A percentile compares a stretch with the other conserved stretches of the same genome.
phyloP scores from a whole-genome alignment of 108 stramenopile species.

The Parietichytrium sp. region DNA sequence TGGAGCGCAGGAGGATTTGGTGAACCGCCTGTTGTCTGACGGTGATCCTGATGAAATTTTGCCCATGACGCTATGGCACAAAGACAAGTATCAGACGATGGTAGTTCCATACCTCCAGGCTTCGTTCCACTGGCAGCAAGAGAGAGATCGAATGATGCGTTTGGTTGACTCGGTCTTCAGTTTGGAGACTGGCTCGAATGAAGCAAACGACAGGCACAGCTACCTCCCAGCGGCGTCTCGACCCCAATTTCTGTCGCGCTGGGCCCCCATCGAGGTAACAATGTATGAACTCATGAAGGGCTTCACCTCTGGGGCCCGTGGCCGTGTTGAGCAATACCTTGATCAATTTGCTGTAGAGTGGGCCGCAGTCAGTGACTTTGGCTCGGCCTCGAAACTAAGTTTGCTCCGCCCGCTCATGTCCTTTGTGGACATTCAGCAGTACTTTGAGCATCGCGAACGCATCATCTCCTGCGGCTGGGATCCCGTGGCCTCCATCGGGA shows the following conservation, averaged over 20 bases:
- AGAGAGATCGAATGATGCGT: background rate
- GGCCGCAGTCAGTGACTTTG: background rate
- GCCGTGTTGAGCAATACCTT: background rate
- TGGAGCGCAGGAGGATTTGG: background rate
- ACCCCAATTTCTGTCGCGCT: background rate
- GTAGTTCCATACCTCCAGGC: background rate
- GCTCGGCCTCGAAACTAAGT: background rate
- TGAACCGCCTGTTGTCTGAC: background rate
- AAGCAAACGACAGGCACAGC: background rate
- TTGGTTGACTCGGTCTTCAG: background rate
- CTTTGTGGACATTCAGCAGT: background rate
- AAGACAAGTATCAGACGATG: background rate
- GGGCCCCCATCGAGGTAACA: background rate
- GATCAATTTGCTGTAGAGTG: background rate
- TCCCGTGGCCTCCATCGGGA: background rate
- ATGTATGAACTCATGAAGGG: background rate
- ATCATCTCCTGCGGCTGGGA: background rate
- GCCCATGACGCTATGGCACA: background rate
- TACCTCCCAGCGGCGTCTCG: background rate
- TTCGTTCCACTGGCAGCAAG: background rate
- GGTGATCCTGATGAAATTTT: background rate
- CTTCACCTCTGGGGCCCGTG: background rate
- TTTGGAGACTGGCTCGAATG: background rate
- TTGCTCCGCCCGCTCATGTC: slow-evolving; percentile 6
- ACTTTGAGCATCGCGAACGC: background rate